Percentiles rank a stretch among this genome's conserved stretches.
Conservation (phyloP, 2,329 filamentous ascomycete genomes). For the Stachybotrys chlorohalonatus region DNA sequence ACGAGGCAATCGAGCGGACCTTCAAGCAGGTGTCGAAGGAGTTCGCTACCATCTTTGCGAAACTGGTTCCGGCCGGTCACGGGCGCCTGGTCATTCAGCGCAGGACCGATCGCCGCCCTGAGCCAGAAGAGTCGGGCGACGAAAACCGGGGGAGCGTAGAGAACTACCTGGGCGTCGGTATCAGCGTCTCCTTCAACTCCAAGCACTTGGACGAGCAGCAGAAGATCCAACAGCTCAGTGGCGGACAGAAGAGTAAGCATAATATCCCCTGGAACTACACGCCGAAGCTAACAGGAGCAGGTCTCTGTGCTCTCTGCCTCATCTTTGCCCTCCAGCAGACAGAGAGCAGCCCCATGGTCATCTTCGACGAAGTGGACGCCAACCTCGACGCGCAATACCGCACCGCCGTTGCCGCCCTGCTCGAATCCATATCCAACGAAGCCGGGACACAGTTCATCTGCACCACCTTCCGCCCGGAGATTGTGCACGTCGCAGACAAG, state of each 20-base stretch:
- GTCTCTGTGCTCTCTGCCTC: slow-evolving; percentile 90
- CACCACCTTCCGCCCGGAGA: slow-evolving; percentile 96
- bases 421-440: slow-evolving; percentile 66
- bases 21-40: slow-evolving; percentile 97
- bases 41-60: slow-evolving; percentile 87
- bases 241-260: slow-evolving; percentile 87
- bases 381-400: slow-evolving; percentile 97
- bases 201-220: slow-evolving; percentile 94
- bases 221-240: slow-evolving; percentile 91
- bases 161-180: slow-evolving; percentile 93
- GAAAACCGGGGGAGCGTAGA: slow-evolving; percentile 69
- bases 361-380: slow-evolving; percentile 98
- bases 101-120: slow-evolving; percentile 64
- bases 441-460: slow-evolving; percentile 82
- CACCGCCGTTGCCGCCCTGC: slow-evolving; percentile 84
- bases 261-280: background rate
- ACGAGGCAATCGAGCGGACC: slow-evolving; percentile 95
- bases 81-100: slow-evolving; percentile 89
- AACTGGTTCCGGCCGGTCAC: slow-evolving; percentile 87
- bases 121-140: slow-evolving; percentile 53
- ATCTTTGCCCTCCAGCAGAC: slow-evolving; percentile 99
- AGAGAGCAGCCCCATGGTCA: slow-evolving; percentile 95
- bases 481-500: slow-evolving; percentile 90
- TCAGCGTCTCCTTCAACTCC: slow-evolving; percentile 97
- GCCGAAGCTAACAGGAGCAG: slow-evolving; percentile 28